phyloP scores from a whole-genome alignment of 2,329 filamentous ascomycete species.

The Trichoderma polysporum region DNA sequence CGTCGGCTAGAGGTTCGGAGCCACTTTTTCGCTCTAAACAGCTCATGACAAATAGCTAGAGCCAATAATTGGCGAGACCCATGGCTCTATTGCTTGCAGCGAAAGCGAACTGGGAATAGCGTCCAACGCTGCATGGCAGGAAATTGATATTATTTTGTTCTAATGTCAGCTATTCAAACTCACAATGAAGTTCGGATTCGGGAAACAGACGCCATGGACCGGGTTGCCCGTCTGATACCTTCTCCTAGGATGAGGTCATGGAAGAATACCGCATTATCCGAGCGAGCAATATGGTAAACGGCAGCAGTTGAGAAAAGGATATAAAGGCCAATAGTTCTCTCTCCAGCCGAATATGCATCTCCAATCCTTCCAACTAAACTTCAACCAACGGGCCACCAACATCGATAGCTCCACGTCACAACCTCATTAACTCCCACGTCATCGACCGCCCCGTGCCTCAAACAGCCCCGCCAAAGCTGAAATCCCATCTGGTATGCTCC shows the following conservation, averaged over 20 bases:
- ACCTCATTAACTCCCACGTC: constrained; percentile 18
- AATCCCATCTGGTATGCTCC: constrained; percentile 8
- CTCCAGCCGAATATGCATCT: background rate
- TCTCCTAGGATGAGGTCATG: background rate
- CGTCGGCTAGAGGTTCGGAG: background rate
- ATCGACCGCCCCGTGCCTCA: constrained; percentile 14
- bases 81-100: background rate
- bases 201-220: background rate
- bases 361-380: constrained; percentile 3
- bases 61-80: background rate
- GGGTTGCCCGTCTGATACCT: background rate
- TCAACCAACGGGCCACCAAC: constrained; percentile 1
- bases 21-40: constrained; percentile 3
- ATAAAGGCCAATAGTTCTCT: background rate
- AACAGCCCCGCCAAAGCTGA: constrained; percentile 20
- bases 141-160: background rate
- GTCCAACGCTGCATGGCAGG: background rate
- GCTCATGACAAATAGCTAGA: constrained; percentile 10
- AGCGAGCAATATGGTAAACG: background rate
- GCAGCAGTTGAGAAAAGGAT: background rate
- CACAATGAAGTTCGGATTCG: background rate
- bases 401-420: background rate
- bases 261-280: background rate
- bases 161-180: background rate
- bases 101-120: background rate